Evolutionary conservation across 169 alveolate species (phyloP).

Genomic region (Plasmodium gallinaceum): DNA sequence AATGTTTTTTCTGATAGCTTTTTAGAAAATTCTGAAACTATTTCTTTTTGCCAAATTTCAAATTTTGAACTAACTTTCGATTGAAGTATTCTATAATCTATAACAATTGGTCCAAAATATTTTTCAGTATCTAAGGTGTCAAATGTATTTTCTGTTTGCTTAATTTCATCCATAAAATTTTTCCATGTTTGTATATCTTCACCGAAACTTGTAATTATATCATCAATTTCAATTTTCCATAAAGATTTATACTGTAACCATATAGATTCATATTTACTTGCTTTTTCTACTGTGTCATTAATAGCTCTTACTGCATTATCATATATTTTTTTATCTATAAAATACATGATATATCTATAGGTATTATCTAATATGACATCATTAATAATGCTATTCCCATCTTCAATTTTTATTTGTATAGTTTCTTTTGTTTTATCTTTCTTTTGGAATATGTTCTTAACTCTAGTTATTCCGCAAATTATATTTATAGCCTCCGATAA

Average conservation of each 20-base stretch:
- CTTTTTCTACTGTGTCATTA: slow-evolving; percentile 80
- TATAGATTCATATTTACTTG: slow-evolving; percentile 92
- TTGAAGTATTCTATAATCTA: slow-evolving; percentile 93
- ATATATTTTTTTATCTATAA: slow-evolving; percentile 83
- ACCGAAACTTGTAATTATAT: slow-evolving; percentile 90
- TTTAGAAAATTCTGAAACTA: slow-evolving; percentile 93
- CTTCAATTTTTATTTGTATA: slow-evolving; percentile 46
- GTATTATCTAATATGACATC: slow-evolving; percentile 77
- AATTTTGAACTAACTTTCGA: slow-evolving; percentile 89
- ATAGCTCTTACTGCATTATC: slow-evolving; percentile 67
- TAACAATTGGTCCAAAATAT: slow-evolving; percentile 94
- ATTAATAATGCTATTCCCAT: slow-evolving; percentile 12
- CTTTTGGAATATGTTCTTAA: slow-evolving; percentile 77
- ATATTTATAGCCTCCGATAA: slow-evolving; percentile 66
- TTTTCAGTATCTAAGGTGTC: slow-evolving; percentile 93
- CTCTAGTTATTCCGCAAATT: slow-evolving; percentile 77
- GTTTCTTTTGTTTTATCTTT: slow-evolving; percentile 80
- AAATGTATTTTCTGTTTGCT: slow-evolving; percentile 92
- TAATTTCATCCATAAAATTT: slow-evolving; percentile 93
- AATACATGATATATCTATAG: slow-evolving; percentile 77
- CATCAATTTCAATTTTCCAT: slow-evolving; percentile 95
- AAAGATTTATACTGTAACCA: slow-evolving; percentile 97
- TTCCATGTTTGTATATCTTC: slow-evolving; percentile 96
- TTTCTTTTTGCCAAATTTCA: slow-evolving; percentile 96
- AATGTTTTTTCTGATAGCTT: slow-evolving; percentile 88